phyloP scores from a whole-genome alignment of 768 basidiomycete species.

The Grammothele lineata region DNA sequence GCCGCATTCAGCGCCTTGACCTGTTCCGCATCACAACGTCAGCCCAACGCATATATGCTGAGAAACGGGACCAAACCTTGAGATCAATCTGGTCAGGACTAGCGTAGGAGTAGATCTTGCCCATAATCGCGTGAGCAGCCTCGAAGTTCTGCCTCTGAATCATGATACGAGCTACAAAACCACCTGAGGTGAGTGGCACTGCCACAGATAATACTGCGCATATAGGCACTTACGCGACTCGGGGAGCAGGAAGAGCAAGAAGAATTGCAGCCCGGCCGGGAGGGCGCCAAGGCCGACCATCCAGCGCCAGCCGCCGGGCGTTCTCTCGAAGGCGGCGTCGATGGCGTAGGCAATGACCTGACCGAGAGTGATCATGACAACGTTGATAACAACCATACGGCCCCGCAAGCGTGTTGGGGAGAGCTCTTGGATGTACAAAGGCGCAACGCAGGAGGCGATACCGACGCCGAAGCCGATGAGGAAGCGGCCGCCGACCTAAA shows the following conservation, averaged over 20 bases:
- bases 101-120: conserved; percentile 67
- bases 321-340: conserved; percentile 59
- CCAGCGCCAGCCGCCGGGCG: conserved; percentile 71
- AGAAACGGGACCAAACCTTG: conserved; percentile 40
- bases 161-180: conserved; percentile 52
- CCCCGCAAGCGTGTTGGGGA: conserved; percentile 72
- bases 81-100: conserved; percentile 59
- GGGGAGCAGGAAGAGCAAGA: conserved; percentile 61
- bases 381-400: conserved; percentile 77
- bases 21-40: conserved; percentile 25
- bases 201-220: too few relatives aligned
- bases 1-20: conserved; percentile 55
- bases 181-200: not conserved
- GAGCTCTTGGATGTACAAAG: conserved; percentile 81
- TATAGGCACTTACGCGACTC: conserved; percentile 62
- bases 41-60: not conserved
- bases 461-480: conserved; percentile 74
- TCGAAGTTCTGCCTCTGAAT: conserved; percentile 50
- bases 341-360: conserved; percentile 79
- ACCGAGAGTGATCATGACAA: conserved; percentile 76
- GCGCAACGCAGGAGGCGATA: conserved; percentile 72
- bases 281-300: conserved; percentile 77
- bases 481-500: conserved; percentile 66
- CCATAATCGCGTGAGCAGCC: conserved; percentile 50
- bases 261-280: conserved; percentile 61